Evolutionary conservation across 129 eudicot species (phyloP), one percentile per base, ranked within the genome.

Genomic region (Chrysanthemum lavandulifolium): DNA sequence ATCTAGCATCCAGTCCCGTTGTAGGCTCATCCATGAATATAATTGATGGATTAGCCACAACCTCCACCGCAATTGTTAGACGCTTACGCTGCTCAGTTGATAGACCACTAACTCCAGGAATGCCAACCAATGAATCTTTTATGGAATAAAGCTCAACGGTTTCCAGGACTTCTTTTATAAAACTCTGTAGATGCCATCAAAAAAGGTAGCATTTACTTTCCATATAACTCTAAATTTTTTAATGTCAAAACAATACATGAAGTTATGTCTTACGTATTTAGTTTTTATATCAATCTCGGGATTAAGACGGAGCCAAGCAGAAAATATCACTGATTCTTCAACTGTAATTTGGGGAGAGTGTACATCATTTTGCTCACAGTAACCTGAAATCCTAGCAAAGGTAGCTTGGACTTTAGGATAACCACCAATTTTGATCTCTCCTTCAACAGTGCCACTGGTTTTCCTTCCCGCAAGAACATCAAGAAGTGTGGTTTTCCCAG

Each of bases 301-400:
- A 77, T 89, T 79, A 81, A 91, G 97, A 48, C 97, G 92, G 4
- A 91, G 90, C 90, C 96, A 91, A 62, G 97, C 97, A 49, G 97
- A 91, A 71, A 88, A 91, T 47, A 82, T 75, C 3, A 91, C 49
- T 23, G 97, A 91, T 81, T 91, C 97, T 80, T 82, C 87, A 0
- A 91, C 85, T 25, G 97, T 91, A 74, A 91, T 80, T 68, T 88
- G 88, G 14, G 96, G 86, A 72, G 96, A 91, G 80, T 91, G 96
- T 69, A 88, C 61, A 67, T 91, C 96, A 31, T 79, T 81, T 84
- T 91, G 96, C 69, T 91, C 97, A 82, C 97, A 91, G 67, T 91
- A 91, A 55, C 92, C 92, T 2, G 96, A 91, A 80, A 91, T 80
- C 56, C 97, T 82, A 51, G 92, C 81, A 76, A 88, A 91, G 31